Evolutionary conservation across 306 rosid species (phyloP).

Genomic region (Malus fusca): DNA sequence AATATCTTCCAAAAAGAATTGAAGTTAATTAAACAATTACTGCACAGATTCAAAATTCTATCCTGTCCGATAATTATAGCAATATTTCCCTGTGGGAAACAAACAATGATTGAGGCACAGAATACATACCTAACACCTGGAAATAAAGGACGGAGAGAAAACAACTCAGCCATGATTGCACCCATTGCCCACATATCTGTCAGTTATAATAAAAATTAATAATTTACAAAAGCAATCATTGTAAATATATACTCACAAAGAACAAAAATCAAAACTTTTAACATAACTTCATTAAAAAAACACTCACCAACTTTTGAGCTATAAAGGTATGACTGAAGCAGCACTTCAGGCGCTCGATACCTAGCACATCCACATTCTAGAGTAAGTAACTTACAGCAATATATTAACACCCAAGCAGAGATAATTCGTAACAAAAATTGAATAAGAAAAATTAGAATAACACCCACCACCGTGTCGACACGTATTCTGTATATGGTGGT

Average conservation of each 20-base stretch:
- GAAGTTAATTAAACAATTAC: background rate
- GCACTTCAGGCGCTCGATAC: constrained; percentile 99
- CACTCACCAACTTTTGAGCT: constrained; percentile 87
- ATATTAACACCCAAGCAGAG: background rate
- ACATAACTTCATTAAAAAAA: background rate
- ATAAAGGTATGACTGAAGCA: constrained; percentile 85
- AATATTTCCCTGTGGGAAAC: background rate
- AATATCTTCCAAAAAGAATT: background rate
- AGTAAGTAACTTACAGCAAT: background rate
- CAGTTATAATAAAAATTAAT: background rate
- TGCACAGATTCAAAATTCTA: background rate
- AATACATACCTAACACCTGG: constrained; percentile 71
- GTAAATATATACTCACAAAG: background rate
- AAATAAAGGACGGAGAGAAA: constrained; percentile 86
- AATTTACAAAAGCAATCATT: background rate
- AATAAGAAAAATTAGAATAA: background rate
- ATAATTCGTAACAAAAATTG: background rate
- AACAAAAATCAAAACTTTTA: background rate
- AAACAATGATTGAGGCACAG: background rate
- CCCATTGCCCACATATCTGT: constrained; percentile 99
- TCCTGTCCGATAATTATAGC: background rate
- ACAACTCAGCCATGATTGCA: constrained; percentile 94
- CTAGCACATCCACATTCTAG: constrained; percentile 29
- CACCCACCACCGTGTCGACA: constrained; percentile 88
- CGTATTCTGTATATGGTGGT: constrained; percentile 94